Evolutionary conservation across 129 eudicot genomes (phyloP).

Genomic region (Apium graveolens): DNA sequence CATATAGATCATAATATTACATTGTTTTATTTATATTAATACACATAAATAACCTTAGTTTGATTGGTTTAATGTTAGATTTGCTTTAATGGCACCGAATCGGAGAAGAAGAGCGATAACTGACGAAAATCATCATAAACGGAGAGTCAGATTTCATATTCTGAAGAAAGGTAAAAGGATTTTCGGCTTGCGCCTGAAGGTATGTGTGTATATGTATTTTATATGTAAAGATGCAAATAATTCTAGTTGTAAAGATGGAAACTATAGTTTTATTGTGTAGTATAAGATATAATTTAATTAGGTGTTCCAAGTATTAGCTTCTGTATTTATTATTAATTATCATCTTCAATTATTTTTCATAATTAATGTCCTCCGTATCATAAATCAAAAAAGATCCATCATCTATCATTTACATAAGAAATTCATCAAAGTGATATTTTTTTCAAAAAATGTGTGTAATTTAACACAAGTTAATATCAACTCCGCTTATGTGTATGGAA

Average conservation of each 20-base stretch:
- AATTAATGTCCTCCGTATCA: no score
- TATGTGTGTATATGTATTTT: no score
- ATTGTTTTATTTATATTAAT: background rate
- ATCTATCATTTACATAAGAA: no score
- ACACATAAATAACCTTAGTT: constrained; percentile 11
- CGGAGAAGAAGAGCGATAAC: constrained; percentile 59
- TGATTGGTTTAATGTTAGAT: background rate
- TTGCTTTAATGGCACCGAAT: constrained; percentile 66
- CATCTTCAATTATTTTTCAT: no score
- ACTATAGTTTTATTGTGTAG: background rate
- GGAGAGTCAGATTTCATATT: constrained; percentile 86
- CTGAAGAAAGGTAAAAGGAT: constrained; percentile 80
- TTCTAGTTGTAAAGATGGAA: background rate
- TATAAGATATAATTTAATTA: background rate
- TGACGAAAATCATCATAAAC: constrained; percentile 65
- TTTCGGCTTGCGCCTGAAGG: constrained; percentile 94
- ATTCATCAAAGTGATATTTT: no score
- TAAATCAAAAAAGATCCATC: no score
- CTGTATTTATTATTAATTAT: no score
- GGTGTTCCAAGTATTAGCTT: no score
- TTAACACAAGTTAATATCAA: no score
- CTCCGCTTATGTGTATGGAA: no score
- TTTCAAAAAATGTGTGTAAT: no score
- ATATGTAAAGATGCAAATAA: no score
- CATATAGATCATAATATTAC: constrained; percentile 9